Percentiles rank a stretch among this genome's conserved stretches.
These are phyloP conservation scores for Phytophthora kernoviae DNA, from an alignment of 352 stramenopile genomes.

Conservation along the genomic window DNA sequence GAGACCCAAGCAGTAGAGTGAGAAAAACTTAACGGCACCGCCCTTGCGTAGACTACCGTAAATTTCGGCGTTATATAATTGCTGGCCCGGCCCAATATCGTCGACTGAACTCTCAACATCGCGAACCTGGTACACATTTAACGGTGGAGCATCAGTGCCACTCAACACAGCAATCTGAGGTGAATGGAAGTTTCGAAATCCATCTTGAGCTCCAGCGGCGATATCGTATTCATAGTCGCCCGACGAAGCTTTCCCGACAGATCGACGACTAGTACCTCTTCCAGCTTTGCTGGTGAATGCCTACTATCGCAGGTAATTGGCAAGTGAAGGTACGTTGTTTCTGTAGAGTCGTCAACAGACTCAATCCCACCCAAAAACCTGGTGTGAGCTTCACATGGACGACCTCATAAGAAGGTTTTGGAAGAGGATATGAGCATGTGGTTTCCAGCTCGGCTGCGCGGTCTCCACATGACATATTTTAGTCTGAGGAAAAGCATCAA, in stretches of 20 bases:
- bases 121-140: background rate
- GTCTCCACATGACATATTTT: no score
- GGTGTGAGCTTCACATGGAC: no score
- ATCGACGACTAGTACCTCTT: conserved; percentile 25
- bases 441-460: no score
- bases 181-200: conserved; percentile 25
- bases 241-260: conserved; percentile 21
- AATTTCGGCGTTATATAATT: conserved; percentile 65
- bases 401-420: no score
- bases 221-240: conserved; percentile 17
- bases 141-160: background rate
- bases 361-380: no score
- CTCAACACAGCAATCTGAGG: background rate
- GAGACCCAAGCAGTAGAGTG: conserved; percentile 37
- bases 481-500: no score
- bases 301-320: conserved; percentile 18
- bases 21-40: conserved; percentile 46
- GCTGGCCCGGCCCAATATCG: conserved; percentile 18
- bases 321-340: conserved; percentile 10
- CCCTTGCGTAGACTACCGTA: conserved; percentile 55
- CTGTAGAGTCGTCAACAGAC: no score
- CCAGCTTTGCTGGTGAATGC: conserved; percentile 5
- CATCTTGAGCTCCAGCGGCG: conserved; percentile 19
- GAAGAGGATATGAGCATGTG: no score
- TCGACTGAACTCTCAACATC: conserved; percentile 14